These are phyloP conservation scores for Candida sp. DNA, from an alignment of 1,139 yeast genomes.

Conservation along the genomic window DNA sequence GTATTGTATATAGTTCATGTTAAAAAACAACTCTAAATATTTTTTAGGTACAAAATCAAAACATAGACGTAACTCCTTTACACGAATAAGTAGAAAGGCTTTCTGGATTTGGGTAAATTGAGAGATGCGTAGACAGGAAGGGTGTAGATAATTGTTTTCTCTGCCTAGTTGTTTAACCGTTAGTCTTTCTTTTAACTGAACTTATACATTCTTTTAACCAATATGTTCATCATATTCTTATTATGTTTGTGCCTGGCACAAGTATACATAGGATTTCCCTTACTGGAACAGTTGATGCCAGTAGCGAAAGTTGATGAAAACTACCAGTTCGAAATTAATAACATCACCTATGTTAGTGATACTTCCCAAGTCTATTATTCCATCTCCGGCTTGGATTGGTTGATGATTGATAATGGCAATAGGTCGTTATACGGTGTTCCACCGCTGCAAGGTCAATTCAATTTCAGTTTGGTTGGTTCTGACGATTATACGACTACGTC, in stretches of 20 bases:
- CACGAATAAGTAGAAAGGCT: background rate
- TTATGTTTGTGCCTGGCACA: slow-evolving; percentile 10
- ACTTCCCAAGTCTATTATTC: background rate
- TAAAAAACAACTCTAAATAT: too few species aligned
- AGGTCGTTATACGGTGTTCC: slow-evolving; percentile 76
- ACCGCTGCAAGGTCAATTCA: slow-evolving; percentile 40
- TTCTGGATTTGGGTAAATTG: background rate
- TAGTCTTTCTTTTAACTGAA: background rate
- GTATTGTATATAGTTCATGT: too few species aligned
- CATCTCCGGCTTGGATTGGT: slow-evolving; percentile 45
- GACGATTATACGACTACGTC: slow-evolving; percentile 52
- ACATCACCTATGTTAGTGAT: slow-evolving; percentile 55
- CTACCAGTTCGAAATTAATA: slow-evolving; percentile 68
- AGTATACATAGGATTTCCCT: slow-evolving; percentile 69
- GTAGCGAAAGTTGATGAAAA: slow-evolving; percentile 69
- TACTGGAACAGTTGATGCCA: slow-evolving; percentile 79
- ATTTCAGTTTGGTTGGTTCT: slow-evolving; percentile 56
- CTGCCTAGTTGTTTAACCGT: background rate
- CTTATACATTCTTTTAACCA: background rate
- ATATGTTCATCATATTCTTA: slow-evolving; percentile 4
- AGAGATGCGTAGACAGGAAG: background rate
- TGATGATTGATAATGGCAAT: slow-evolving; percentile 59
- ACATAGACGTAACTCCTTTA: background rate
- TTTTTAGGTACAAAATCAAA: background rate
- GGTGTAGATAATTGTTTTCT: background rate